Percentiles rank a stretch among this genome's conserved stretches.
phyloP scores from a whole-genome alignment of 2,329 filamentous ascomycete genomes.

The Pseudopithomyces chartarum region DNA sequence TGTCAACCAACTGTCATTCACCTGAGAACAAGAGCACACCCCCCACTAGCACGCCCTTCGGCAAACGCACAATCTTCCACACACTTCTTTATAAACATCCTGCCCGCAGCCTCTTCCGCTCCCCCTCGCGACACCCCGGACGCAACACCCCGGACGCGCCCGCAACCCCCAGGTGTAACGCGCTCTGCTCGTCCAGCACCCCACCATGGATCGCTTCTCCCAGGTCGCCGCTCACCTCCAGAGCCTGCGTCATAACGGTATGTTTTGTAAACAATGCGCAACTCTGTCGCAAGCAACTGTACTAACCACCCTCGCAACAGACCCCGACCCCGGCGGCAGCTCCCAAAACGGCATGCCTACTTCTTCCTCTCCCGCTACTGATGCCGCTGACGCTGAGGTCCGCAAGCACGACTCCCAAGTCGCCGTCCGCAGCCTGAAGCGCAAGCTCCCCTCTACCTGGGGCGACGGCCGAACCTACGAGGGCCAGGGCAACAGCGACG shows the following conservation, averaged over 20 bases:
- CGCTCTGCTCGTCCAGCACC: neutral
- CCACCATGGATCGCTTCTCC: neutral
- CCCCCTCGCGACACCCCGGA: too few relatives aligned
- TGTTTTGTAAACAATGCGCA: too few relatives aligned
- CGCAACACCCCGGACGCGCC: neutral
- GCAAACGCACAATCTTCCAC: too few relatives aligned
- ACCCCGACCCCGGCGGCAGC: neutral
- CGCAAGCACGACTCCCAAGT: neutral
- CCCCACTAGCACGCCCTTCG: too few relatives aligned
- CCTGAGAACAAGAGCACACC: too few relatives aligned
- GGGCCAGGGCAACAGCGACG: neutral
- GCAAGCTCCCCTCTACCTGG: too few relatives aligned
- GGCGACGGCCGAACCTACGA: too few relatives aligned
- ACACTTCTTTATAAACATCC: too few relatives aligned
- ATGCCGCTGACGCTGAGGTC: neutral
- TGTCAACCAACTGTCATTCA: too few relatives aligned
- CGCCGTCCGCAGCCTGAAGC: neutral
- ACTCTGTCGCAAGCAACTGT: neutral
- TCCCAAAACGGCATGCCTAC: neutral
- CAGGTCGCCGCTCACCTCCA: neutral
- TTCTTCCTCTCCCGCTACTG: neutral
- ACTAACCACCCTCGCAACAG: neutral
- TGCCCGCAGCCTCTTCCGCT: too few relatives aligned
- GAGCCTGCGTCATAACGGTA: neutral
- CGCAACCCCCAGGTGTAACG: neutral